Conservation (phyloP, 768 basidiomycete species). For the Gymnopilus dilepis region DNA sequence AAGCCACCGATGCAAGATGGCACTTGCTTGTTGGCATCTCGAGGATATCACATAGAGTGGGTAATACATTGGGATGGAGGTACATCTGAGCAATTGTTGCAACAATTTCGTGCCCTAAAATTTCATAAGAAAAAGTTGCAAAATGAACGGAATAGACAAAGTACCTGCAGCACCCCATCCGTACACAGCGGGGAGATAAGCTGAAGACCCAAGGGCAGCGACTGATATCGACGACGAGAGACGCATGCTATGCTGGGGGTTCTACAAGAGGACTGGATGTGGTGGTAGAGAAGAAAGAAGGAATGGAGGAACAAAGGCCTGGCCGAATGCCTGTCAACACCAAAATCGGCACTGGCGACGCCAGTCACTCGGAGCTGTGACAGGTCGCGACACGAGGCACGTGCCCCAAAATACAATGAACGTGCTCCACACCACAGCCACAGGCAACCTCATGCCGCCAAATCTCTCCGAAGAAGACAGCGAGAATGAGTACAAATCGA, state of each 20-base stretch:
- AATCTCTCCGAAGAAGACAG: background rate
- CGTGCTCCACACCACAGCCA: background rate
- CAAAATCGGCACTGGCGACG: slow-evolving; percentile 1
- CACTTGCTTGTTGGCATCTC: slow-evolving; percentile 51
- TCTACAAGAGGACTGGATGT: background rate
- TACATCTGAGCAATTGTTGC: slow-evolving; percentile 96
- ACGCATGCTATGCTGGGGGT: slow-evolving; percentile 4
- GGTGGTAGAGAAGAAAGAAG: slow-evolving; percentile 7
- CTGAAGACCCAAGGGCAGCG: slow-evolving; percentile 8
- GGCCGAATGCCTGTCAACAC: background rate
- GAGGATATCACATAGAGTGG: slow-evolving; percentile 74
- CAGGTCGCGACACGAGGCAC: slow-evolving; percentile 5
- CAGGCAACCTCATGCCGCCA: background rate
- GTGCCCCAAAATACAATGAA: background rate
- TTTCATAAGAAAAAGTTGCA: background rate
- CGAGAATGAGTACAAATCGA: too few relatives aligned
- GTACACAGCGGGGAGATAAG: slow-evolving; percentile 24
- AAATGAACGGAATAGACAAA: slow-evolving; percentile 6
- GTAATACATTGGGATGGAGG: slow-evolving; percentile 73
- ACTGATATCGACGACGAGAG: slow-evolving; percentile 11
- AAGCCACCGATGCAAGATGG: slow-evolving; percentile 80
- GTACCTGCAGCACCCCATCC: slow-evolving; percentile 52
- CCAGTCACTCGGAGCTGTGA: background rate
- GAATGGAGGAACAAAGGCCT: slow-evolving; percentile 11
- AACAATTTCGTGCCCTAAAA: slow-evolving; percentile 86